Evolutionary conservation across 2,329 filamentous ascomycete species (phyloP), one percentile per base, ranked within the genome.

Genomic region (Aureobasidium uvarum): DNA sequence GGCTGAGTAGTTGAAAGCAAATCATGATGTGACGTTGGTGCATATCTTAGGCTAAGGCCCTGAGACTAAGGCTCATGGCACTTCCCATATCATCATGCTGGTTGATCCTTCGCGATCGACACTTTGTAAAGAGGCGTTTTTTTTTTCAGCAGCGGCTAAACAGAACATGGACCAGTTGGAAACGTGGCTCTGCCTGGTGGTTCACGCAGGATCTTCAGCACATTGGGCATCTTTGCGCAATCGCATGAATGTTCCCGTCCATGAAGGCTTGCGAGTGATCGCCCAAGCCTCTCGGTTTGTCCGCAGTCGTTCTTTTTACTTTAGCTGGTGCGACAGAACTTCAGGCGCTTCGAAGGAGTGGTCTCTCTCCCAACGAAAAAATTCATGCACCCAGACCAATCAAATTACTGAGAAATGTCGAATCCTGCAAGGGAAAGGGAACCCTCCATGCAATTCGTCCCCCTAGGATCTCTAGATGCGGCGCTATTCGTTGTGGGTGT

Each of bases 201-300:
- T 60, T 60, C 56, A 38, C n/a, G 56, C n/a, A 43, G n/a, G 56
- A 60, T 60, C 56, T 60, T 46, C 56, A 48, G 43, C 28, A 41
- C 28, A 25, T 60, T 60, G 56, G 56, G 41, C 56, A 60, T 31
- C 41, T 60, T 60, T 60, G 56, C 56, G 56, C 56, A 60, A 60
- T 60, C 56, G 28, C 6, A 18, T 38, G 16, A 48, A 38, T 33
- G 48, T 46, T 60, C 38, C 56, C 56, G n/a, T 60, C 56, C 38
- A 38, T 60, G 56, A 48, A 33, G 56, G n/a, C 56, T 38, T 43
- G 46, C 25, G 25, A n/a, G 20, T 31, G 56, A 60, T 60, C 56
- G 31, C 25, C 56, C 28, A 25, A 58, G 54, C 39, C 54, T 56
- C 56, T 43, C 38, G 18, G 20, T 31, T 36, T 60, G 43, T 23